A percentile compares a stretch with the other conserved stretches of the same genome.
phyloP scores from a whole-genome alignment of 140 eudicot species.

The Eryngium alpinum region DNA sequence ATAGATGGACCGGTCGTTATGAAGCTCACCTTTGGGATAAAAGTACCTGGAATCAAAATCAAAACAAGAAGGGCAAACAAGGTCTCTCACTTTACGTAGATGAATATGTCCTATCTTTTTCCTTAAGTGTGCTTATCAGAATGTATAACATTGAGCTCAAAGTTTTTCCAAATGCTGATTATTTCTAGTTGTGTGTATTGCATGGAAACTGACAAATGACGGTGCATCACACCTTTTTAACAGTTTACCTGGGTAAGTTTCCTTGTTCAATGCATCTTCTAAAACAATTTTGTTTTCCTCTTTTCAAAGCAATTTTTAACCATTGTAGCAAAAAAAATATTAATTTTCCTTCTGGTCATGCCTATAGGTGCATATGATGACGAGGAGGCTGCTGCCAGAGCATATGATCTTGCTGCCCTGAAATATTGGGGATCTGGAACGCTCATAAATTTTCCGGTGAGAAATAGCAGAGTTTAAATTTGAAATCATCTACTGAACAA shows the following conservation, averaged over 20 bases:
- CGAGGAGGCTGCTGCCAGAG: conserved; percentile 99
- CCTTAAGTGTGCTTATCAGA: neutral
- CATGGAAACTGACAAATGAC: conserved; percentile 26
- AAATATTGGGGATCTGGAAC: conserved; percentile 99
- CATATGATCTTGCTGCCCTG: conserved; percentile 97
- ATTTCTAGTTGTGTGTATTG: conserved; percentile 24
- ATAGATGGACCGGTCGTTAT: conserved; percentile 99
- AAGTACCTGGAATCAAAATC: conserved; percentile 98
- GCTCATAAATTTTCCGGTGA: conserved; percentile 90
- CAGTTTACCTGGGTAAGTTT: conserved; percentile 93
- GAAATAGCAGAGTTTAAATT: conserved; percentile 19
- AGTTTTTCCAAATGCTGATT: conserved; percentile 23
- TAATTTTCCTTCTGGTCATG: conserved; percentile 9
- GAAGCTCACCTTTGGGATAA: conserved; percentile 99
- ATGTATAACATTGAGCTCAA: neutral
- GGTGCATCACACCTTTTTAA: conserved; percentile 27
- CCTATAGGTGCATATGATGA: conserved; percentile 93
- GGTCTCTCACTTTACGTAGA: conserved; percentile 37
- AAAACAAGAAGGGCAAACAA: conserved; percentile 97
- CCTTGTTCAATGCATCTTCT: neutral
- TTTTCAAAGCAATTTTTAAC: neutral
- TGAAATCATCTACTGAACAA: conserved; percentile 2
- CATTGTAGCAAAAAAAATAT: neutral
- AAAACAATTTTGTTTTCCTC: neutral
- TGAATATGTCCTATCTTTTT: neutral